Conservation (phyloP, 805 yeast genomes). For the Teunomyces panamensis region DNA sequence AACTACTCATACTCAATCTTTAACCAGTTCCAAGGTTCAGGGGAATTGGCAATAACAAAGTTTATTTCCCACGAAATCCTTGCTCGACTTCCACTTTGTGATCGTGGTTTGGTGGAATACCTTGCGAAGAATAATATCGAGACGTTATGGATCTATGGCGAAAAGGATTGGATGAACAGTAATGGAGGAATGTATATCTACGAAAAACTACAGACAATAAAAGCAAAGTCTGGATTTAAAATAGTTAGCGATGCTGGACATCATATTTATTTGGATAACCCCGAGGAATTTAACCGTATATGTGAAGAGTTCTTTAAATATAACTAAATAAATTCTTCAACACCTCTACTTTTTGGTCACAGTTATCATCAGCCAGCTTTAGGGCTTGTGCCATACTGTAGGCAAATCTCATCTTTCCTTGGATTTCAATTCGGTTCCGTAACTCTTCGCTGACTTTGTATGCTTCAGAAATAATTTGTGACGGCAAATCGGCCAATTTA, state of each 20-base stretch:
- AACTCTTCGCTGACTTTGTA: conserved; percentile 31
- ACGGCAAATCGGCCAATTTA: conserved; percentile 61
- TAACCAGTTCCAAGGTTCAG: conserved; percentile 43
- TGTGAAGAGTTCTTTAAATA: conserved; percentile 22
- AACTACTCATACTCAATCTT: conserved; percentile 40
- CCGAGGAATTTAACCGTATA: conserved; percentile 25
- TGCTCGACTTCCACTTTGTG: conserved; percentile 38
- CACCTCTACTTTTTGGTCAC: background rate
- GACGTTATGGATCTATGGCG: conserved; percentile 39
- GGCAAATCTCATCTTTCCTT: background rate
- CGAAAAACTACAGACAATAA: conserved; percentile 19
- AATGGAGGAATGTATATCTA: conserved; percentile 36
- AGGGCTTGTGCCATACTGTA: background rate
- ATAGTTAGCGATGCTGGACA: conserved; percentile 39
- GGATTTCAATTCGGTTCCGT: conserved; percentile 25
- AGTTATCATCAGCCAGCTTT: background rate
- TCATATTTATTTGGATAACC: conserved; percentile 42
- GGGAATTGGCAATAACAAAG: conserved; percentile 43
- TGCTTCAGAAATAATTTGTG: conserved; percentile 45
- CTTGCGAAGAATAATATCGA: conserved; percentile 20
- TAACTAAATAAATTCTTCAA: background rate
- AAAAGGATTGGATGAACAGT: conserved; percentile 43
- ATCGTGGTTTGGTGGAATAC: conserved; percentile 34
- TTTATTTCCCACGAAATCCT: conserved; percentile 39
- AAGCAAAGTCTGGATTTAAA: conserved; percentile 17